A percentile compares a stretch with the other conserved stretches of the same genome.
These are phyloP conservation scores for Wallacemonas collosoma DNA, from an alignment of 208 protist species.

Conservation along the genomic window DNA sequence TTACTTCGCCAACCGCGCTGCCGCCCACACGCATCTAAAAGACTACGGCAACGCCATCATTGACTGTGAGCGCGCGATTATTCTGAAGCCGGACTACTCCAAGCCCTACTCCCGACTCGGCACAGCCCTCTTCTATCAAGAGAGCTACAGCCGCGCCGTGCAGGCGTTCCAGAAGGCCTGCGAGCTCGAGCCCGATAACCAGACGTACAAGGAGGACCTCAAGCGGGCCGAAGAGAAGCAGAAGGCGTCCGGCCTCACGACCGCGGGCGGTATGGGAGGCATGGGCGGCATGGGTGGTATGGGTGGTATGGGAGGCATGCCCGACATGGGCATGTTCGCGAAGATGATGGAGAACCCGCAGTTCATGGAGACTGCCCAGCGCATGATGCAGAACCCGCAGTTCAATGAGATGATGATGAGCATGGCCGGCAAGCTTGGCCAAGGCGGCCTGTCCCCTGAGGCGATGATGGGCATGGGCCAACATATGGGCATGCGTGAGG, in stretches of 20 bases:
- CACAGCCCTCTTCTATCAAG: conserved; percentile 90
- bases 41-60: conserved; percentile 87
- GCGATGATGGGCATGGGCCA: conserved; percentile 49
- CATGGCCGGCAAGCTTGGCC: conserved; percentile 75
- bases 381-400: conserved; percentile 92
- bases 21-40: conserved; percentile 91
- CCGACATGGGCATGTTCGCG: conserved; percentile 76
- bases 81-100: conserved; percentile 84
- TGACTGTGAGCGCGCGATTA: conserved; percentile 90
- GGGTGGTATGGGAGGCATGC: conserved; percentile 52
- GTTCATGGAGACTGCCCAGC: conserved; percentile 87
- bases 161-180: conserved; percentile 89
- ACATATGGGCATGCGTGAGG: conserved; percentile 36
- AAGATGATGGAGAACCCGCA: conserved; percentile 92
- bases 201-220: conserved; percentile 90
- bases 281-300: conserved; percentile 49
- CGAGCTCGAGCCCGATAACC: conserved; percentile 92
- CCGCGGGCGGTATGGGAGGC: conserved; percentile 27
- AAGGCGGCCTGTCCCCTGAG: conserved; percentile 43
- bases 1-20: conserved; percentile 92
- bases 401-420: conserved; percentile 85
- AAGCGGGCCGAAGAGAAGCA: conserved; percentile 86
- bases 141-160: conserved; percentile 83
- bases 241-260: conserved; percentile 33
- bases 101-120: conserved; percentile 92